Evolutionary conservation across 257 asterid species (phyloP), one percentile per base, ranked within the genome.

Genomic region (Fraxinus quadrangulata): DNA sequence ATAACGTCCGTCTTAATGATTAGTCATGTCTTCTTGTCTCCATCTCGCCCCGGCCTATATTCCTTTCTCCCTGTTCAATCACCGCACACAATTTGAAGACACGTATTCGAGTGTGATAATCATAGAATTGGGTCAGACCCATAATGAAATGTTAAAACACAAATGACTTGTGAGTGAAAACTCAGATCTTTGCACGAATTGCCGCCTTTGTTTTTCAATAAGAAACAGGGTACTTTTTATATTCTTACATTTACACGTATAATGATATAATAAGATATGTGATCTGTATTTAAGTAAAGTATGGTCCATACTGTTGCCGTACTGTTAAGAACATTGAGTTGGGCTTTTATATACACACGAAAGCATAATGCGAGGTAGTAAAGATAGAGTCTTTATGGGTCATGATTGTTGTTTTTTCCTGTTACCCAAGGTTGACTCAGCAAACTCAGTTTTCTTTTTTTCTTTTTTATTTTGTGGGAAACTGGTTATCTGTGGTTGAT

Each of bases 21-120:
- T 87, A 71, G 40, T 81, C 81, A 40, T 91, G 92, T 88, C 85
- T 78, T 67, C 70, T 83, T 88, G 92, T 90, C 96, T 56, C 83
- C 70, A 40, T 56, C 17, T 73, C 37, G 65, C 80, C 74, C 45
- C 72, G 63, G 83, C 86, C 84, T 56, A 63, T 70, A 77, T 70
- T 67, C 78, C 33, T 28, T 73, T 72, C 75, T 45, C 66, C 42
- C 49, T 54, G 66, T 21, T 76, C 63, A 77, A 84, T 71, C 81
- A 24, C 61, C 76, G 42, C 78, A 70, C 70, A 40, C 16, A 11
- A 39, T 40, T 40, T 40, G 47, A 10, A 40, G 47, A 40, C 47
- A 47, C 40, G 6, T 36, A 23, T 56, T 4, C 63, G 28, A 6
- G 65, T 66, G 12, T 72, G 81, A 73, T 26, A 70, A 70, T 69